Conservation (phyloP, 2,329 filamentous ascomycete genomes). For the Aspergillus versicolor region DNA sequence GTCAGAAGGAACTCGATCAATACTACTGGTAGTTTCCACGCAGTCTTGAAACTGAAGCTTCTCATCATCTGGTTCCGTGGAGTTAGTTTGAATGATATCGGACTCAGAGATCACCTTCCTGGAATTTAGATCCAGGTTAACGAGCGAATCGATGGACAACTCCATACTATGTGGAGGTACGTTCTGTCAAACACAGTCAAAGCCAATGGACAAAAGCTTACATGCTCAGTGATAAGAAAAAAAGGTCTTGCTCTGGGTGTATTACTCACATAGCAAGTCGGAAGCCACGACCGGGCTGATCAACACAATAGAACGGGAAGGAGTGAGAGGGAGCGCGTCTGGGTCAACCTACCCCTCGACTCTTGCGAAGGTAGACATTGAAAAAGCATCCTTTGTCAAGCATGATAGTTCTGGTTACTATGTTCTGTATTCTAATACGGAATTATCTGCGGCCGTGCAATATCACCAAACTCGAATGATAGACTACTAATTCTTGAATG, state of each 20-base stretch:
- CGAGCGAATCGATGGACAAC: background rate
- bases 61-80: background rate
- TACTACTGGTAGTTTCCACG: background rate
- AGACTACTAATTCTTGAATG: too few relatives aligned
- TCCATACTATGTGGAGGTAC: slow-evolving; percentile 9
- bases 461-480: background rate
- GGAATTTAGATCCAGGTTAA: slow-evolving; percentile 6
- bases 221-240: background rate
- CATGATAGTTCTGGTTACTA: too few relatives aligned
- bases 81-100: slow-evolving; percentile 2
- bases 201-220: background rate
- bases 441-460: background rate
- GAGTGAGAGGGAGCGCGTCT: background rate
- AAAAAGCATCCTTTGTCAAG: too few relatives aligned
- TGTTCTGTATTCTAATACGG: background rate
- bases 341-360: background rate
- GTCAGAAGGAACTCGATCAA: slow-evolving; percentile 14
- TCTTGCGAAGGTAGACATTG: too few relatives aligned
- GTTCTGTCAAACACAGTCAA: background rate
- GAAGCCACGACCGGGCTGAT: slow-evolving; percentile 3
- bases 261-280: background rate
- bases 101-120: slow-evolving; percentile 13
- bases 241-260: background rate
- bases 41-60: slow-evolving; percentile 2
- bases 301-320: background rate